A percentile compares a stretch with the other conserved stretches of the same genome.
These are phyloP conservation scores for Russula virescens DNA, from an alignment of 768 basidiomycete species.

Conservation along the genomic window DNA sequence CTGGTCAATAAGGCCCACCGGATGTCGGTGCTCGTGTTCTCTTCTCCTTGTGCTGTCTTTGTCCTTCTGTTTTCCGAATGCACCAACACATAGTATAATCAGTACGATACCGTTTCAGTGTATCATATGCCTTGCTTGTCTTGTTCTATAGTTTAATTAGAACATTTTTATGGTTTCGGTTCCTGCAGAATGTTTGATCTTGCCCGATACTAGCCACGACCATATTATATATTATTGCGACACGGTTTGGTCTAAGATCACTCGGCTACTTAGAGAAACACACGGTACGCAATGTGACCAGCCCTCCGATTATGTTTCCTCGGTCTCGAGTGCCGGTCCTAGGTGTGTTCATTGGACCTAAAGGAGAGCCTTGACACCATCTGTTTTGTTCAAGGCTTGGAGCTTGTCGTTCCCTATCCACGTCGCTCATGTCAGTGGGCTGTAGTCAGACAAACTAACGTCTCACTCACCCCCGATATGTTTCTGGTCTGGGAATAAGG, in stretches of 20 bases:
- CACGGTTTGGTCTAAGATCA: too few relatives aligned
- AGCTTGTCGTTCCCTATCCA: conserved; percentile 21
- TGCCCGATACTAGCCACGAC: not conserved
- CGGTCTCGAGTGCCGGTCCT: too few relatives aligned
- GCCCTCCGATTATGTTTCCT: not conserved
- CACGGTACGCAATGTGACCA: not conserved
- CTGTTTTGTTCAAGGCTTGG: conserved; percentile 13
- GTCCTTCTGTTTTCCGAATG: not conserved
- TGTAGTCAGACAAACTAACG: not conserved
- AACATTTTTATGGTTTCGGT: not conserved
- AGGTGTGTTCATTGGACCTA: not conserved
- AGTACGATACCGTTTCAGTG: not conserved
- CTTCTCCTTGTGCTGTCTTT: not conserved
- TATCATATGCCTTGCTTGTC: not conserved
- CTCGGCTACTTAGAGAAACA: not conserved
- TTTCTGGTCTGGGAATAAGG: conserved; percentile 35
- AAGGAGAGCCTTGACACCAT: conserved; percentile 18
- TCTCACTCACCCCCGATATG: conserved; percentile 51
- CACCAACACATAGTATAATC: not conserved
- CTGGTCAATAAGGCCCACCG: not conserved
- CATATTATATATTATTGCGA: not conserved
- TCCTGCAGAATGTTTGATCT: not conserved
- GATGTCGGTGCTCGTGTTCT: not conserved
- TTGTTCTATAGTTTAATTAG: not conserved
- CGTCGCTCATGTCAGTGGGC: not conserved